These are phyloP conservation scores for Microcos paniculata DNA, from an alignment of 345 rosid genomes.

Conservation along the genomic window DNA sequence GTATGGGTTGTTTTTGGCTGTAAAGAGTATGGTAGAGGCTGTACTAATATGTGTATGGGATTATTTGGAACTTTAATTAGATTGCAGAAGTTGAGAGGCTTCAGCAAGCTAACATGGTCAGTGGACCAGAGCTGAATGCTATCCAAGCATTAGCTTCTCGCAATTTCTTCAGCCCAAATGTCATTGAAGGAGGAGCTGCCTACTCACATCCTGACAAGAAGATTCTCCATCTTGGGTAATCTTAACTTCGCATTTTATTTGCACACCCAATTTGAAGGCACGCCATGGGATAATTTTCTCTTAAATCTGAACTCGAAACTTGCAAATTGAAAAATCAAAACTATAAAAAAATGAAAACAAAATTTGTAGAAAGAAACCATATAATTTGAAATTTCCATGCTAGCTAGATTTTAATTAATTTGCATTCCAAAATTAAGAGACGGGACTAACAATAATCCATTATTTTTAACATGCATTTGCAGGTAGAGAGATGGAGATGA, in stretches of 20 bases:
- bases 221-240: slow-evolving; percentile 76
- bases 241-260: not conserved
- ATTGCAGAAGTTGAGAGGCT: slow-evolving; percentile 86
- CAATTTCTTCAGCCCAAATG: slow-evolving; percentile 69
- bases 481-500: no score
- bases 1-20: not conserved
- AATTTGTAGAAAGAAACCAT: no score
- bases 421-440: no score
- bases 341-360: no score
- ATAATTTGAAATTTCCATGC: no score
- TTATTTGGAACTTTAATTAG: slow-evolving; percentile 26
- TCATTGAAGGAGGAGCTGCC: slow-evolving; percentile 44
- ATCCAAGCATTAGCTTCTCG: slow-evolving; percentile 77
- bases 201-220: slow-evolving; percentile 76
- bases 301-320: no score
- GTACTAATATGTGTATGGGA: not conserved
- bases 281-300: no score
- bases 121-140: slow-evolving; percentile 64
- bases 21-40: no score
- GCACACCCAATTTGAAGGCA: not conserved
- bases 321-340: no score
- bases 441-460: no score
- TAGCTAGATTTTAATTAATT: no score
- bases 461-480: no score
- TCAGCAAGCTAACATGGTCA: slow-evolving; percentile 74